Evolutionary conservation across 139 green algal species (phyloP), one percentile per base, ranked within the genome.

Genomic region (Bryopsis sp.): DNA sequence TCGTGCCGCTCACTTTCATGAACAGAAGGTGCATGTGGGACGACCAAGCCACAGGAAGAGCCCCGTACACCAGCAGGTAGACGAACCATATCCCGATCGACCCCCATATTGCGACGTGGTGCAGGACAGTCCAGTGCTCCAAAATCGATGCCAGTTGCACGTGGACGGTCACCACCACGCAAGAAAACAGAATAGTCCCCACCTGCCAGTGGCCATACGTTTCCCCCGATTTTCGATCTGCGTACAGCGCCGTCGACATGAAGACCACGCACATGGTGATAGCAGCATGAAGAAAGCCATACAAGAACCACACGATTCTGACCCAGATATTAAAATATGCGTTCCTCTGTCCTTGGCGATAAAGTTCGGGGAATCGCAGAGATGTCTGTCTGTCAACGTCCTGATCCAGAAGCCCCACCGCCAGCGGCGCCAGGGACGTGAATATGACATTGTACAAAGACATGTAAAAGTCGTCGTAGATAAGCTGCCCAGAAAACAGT

Each of bases 391-490:
- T 80, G 71, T 84, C 74, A 22, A 90, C 72, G 67, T 91, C 82
- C 19, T 76, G 68, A 60, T 91, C 85, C 70, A 91, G 82, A 34
- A 85, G 77, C 32, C 78, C 82, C 46, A 87, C 78, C 28, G 85
- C 79, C 26, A 88, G 66, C 19, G 81, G 80, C 31, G 79, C 81
- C 5, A 88, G 63, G 5, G 81, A 72, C 11, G 85, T 89, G 77
- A 88, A 92, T 32, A 86, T 61, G 22, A 91, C 80, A 74, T 91
- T 91, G 78, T 83, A 91, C 46, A 89, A 68, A 3, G 77, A 85
- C 80, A 90, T 90, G 80, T 90, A 90, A 39, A 86, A 81, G 48
- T 84, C 81, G 54, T 82, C 86, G 81, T 87, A 92, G 66, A 92
- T 84, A 31, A 79, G 77, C 75, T 88, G 83, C 24, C 85, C 85